Base-by-base conservation (phyloP, 1,139 yeast genomes). In the Martiniozyma asiatica region DNA sequence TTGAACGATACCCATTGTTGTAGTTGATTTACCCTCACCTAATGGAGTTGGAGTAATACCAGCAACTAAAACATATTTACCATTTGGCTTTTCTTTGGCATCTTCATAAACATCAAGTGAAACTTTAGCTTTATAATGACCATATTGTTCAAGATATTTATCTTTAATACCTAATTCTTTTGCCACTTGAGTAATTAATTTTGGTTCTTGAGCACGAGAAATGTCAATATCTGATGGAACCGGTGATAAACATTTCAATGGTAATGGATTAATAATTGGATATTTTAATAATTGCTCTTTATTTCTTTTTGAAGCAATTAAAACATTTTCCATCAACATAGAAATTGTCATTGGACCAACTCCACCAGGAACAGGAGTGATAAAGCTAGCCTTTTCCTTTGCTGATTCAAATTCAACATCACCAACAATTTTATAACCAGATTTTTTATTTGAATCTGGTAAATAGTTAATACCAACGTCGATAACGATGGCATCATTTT, bases 301-400 rank as follows among this genome's bases (percentile, higher is more conserved):
- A 3, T 24, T 21, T 8, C 21, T 23, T 20, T 25, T 29, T 23
- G 97, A 96, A 27, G 96, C 84, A 37, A 67, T 60, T 25, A 81
- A 69, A 20, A 87, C 95, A 53, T 89, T 89, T 50, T 80, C 80
- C 55, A 87, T 72, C 36, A 89, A 69, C 80, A 85, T 82, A 30
- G 97, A 97, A 31, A 89, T 97, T 9, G 99, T 89, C 97, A 89
- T 89, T 47, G 98, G 99, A 32, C 98, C 98, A 37, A 89, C 98
- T 43, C 98, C 98, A 51, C 99, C 99, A 30, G 98, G 99, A 35
- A 89, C 99, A 18, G 98, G 98, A 15, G 98, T 89, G 50, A 89
- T 69, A 49, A 67, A 65, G 22, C 77, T 65, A 19, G 93, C 95
- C 38, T 68, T 71, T 34, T 68, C 61, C n/a, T n/a, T n/a, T n/a